These are phyloP conservation scores for Exidia glandulosa DNA, from an alignment of 768 basidiomycete species.

Conservation along the genomic window DNA sequence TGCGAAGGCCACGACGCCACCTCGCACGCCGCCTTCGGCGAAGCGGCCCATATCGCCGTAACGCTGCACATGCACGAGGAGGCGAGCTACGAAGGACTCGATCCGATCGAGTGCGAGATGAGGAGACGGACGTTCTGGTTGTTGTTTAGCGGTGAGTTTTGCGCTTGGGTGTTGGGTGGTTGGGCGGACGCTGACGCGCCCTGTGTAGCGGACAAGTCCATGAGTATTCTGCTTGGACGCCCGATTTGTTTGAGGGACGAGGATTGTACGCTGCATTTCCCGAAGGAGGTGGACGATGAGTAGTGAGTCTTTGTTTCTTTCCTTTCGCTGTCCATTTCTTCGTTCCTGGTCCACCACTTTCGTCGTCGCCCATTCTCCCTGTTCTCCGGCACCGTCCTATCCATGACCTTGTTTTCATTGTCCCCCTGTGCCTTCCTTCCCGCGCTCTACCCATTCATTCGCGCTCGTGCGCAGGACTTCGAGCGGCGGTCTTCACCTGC, in stretches of 20 bases:
- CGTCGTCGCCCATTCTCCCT: neutral
- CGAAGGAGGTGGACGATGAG: conserved; percentile 81
- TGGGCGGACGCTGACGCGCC: neutral
- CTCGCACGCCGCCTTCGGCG: conserved; percentile 79
- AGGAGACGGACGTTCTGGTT: conserved; percentile 84
- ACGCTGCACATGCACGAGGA: conserved; percentile 82
- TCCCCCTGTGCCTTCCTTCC: neutral
- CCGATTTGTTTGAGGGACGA: conserved; percentile 83
- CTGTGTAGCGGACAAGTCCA: conserved; percentile 71
- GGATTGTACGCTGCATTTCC: conserved; percentile 83
- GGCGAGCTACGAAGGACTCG: conserved; percentile 66
- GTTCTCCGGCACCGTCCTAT: neutral
- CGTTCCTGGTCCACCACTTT: conserved; percentile 8
- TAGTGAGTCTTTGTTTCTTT: conserved; percentile 46
- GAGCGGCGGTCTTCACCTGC: too few relatives aligned
- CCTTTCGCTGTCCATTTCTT: conserved; percentile 10
- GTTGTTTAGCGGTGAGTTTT: conserved; percentile 64
- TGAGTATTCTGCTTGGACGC: conserved; percentile 73
- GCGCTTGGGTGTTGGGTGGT: neutral
- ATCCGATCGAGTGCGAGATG: conserved; percentile 81
- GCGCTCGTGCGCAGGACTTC: too few relatives aligned
- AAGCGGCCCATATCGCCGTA: conserved; percentile 74
- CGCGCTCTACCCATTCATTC: too few relatives aligned
- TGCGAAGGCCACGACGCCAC: conserved; percentile 82
- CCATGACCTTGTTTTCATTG: neutral